Evolutionary conservation across 768 basidiomycete genomes (phyloP).

Genomic region (Pisolithus orientalis): DNA sequence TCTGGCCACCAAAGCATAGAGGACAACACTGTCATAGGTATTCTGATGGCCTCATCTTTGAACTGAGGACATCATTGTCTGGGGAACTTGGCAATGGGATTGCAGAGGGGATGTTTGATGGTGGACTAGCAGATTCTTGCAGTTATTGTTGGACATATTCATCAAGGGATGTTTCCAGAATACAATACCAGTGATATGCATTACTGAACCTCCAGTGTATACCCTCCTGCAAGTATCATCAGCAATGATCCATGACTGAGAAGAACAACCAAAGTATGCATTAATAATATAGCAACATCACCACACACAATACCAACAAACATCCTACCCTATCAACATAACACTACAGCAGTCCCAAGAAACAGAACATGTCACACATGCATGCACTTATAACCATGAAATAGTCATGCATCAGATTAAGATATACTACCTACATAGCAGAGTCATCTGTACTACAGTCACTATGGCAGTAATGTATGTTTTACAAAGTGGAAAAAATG

Average conservation of each 20-base stretch:
- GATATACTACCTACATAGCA: too few relatives aligned
- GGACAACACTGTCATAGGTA: slow-evolving; percentile 21
- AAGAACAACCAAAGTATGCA: too few relatives aligned
- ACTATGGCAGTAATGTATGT: too few relatives aligned
- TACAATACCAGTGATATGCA: slow-evolving; percentile 22
- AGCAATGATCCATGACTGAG: background rate
- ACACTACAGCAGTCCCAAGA: too few relatives aligned
- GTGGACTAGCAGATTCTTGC: background rate
- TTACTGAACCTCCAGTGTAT: slow-evolving; percentile 19
- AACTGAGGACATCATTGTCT: background rate
- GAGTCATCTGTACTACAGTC: too few relatives aligned
- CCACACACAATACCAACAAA: too few relatives aligned
- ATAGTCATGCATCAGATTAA: too few relatives aligned
- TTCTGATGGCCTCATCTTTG: slow-evolving; percentile 6
- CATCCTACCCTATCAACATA: too few relatives aligned
- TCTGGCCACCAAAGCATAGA: slow-evolving; percentile 18
- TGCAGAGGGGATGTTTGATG: background rate
- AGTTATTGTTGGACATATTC: slow-evolving; percentile 1
- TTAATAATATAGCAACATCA: too few relatives aligned
- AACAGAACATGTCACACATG: too few relatives aligned
- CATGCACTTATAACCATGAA: too few relatives aligned
- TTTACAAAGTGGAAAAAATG: too few relatives aligned
- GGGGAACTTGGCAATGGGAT: background rate
- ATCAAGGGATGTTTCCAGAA: slow-evolving; percentile 9
- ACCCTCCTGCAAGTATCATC: slow-evolving; percentile 12